A percentile compares a stretch with the other conserved stretches of the same genome.
These are phyloP conservation scores for Mortierella claussenii DNA, from an alignment of 192 early-diverging fungal genomes.

Conservation along the genomic window DNA sequence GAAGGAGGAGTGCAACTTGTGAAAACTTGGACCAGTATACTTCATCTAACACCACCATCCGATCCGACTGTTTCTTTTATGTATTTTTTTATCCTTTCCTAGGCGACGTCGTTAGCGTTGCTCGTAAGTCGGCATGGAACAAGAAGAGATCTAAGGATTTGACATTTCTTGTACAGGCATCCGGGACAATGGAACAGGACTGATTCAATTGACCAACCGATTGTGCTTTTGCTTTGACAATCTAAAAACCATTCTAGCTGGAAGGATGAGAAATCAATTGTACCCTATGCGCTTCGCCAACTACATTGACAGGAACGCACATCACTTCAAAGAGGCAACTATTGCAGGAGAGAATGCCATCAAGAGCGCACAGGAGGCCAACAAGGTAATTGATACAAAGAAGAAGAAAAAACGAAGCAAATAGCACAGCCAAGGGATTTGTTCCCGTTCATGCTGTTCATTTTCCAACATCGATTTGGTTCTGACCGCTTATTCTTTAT, in stretches of 20 bases:
- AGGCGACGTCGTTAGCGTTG: conserved; percentile 50
- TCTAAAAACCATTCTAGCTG: conserved; percentile 27
- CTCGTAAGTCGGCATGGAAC: conserved; percentile 16
- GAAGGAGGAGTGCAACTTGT: no score
- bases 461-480: no score
- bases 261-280: conserved; percentile 51
- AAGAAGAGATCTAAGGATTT: not conserved
- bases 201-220: not conserved
- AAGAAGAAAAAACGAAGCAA: no score
- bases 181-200: no score
- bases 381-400: conserved; percentile 37
- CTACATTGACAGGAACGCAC: conserved; percentile 42
- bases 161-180: not conserved
- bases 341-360: conserved; percentile 30
- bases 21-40: no score
- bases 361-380: conserved; percentile 32
- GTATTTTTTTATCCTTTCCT: not conserved
- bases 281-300: conserved; percentile 45
- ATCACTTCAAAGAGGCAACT: conserved; percentile 18
- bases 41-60: no score
- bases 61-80: not conserved
- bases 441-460: no score
- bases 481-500: not conserved
- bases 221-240: not conserved
- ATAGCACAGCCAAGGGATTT: no score